Base-by-base conservation (phyloP, 2,329 filamentous ascomycete species). In the Whalleya microplaca region DNA sequence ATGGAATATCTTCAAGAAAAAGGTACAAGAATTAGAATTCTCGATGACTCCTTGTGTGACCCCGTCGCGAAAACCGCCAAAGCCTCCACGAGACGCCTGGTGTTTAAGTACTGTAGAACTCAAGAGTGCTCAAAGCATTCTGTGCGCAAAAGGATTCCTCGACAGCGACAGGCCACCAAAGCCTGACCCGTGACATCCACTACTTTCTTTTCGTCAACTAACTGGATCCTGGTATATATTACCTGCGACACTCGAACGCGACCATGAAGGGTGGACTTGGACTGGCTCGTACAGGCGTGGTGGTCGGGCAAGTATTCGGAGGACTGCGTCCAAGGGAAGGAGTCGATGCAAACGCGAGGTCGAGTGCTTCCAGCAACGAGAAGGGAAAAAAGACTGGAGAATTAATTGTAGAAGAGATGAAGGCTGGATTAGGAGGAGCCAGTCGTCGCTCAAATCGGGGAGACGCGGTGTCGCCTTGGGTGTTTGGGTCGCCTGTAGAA, bases 1-100 rank as follows among this genome's bases (percentile, higher is more conserved):
- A 66, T 60, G 54, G 62, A 63, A 67, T 63, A 62, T 61, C 64
- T 65, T 68, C 65, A 65, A 58, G 63, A 56, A 63, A 63, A 66
- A 61, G 64, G 52, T 32, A 62, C 58, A 57, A 66, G 60, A 61
- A 63, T 61, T 62, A 61, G 56, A 61, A 64, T 58, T 62, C 57
- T 63, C 58, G 57, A 61, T 62, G 55, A 63, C 58, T 62, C 60
- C n/a, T 58, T 50, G 62, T 53, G 40, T 55, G 23, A 48, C 49
- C 55, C 56, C 52, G 58, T 63, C 57, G 55, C 56, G 9, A 12
- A 37, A 59, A 59, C 56, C 43, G 59, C 58, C 55, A 62, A 62
- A 62, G 58, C 62, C 62, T 61, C 56, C 41, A 47, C 23, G 52
- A 56, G 47, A 37, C 48, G 64, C 50, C 50, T 44, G 56, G 48